Percentiles rank a stretch among this genome's conserved stretches.
Evolutionary conservation across 345 rosid species (phyloP).

Genomic region (Leavenworthia alabamica): DNA sequence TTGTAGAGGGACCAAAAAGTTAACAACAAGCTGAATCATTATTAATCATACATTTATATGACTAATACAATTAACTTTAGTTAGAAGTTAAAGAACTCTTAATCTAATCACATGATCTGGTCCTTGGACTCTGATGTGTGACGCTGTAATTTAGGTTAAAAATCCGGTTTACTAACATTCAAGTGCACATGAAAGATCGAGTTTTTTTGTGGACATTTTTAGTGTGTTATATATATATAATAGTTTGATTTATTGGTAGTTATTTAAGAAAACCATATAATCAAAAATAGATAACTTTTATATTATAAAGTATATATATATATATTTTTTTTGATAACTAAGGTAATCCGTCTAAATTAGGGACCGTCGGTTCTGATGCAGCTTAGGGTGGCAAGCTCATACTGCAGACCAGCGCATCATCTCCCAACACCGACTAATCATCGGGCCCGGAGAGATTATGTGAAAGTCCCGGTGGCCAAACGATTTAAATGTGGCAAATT

Average conservation of each 20-base stretch:
- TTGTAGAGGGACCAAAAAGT: neutral
- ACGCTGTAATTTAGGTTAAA: neutral
- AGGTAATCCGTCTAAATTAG: no score
- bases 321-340: no score
- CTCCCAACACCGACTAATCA: no score
- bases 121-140: neutral
- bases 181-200: neutral
- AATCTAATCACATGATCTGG: neutral
- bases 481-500: no score
- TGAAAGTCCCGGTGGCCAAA: no score
- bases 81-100: neutral
- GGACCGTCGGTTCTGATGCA: no score
- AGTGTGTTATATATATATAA: neutral
- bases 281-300: neutral
- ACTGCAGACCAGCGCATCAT: no score
- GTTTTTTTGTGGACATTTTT: neutral
- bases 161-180: neutral
- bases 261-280: neutral
- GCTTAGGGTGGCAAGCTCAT: no score
- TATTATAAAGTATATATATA: neutral
- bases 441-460: no score
- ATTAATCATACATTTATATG: neutral
- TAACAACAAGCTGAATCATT: neutral
- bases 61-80: neutral
- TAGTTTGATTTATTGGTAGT: neutral